Evolutionary conservation across 2,329 filamentous ascomycete genomes (phyloP), one percentile per base, ranked within the genome.

Genomic region (Fusarium phyllophilum): DNA sequence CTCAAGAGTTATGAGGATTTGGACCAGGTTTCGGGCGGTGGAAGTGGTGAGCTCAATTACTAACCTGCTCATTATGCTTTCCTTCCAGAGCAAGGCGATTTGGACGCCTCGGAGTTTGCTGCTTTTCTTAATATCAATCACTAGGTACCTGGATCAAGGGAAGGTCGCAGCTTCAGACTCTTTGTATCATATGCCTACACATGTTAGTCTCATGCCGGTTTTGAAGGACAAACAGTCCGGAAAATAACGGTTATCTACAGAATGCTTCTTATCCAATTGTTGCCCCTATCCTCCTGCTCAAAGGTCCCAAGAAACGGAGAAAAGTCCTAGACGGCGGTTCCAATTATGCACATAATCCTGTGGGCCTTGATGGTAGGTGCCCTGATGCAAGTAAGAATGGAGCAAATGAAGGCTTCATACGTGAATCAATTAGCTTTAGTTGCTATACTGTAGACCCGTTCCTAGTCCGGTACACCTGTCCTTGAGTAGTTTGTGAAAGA

Each of bases 1-100:
- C 85, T 99, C 74, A 97, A 97, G 88, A 98, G 94, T 82, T 99
- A 99, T 81, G 97, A 99, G 82, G 96, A 99, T 81, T 86, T 99
- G 31, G 96, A 99, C 84, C 96, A 97, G 51, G 92, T 93, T 66
- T 91, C 91, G 42, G 90, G 91, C 20, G 87, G 89, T 41, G 94
- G 92, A 45, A 91, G 92, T 45, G 93, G 94, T 34, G 96, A 98
- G 84, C 85, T 98, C 78, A 97, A 98, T 83, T 98, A 98, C 81
- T 98, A 88, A 81, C 49, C 36, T 33, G 52, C 22, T 55, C n/a
- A 44, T 44, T 39, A n/a, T 38, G 36, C 34, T 24, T 39, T 46
- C 36, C 29, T 41, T 44, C 24, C 29, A 41, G 36, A 67, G 34
- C 49, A 61, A 60, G 29, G 46, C 46, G 58, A 56, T 39, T 58